phyloP scores from a whole-genome alignment of 257 asterid genomes.

The Cordia subcordata region DNA sequence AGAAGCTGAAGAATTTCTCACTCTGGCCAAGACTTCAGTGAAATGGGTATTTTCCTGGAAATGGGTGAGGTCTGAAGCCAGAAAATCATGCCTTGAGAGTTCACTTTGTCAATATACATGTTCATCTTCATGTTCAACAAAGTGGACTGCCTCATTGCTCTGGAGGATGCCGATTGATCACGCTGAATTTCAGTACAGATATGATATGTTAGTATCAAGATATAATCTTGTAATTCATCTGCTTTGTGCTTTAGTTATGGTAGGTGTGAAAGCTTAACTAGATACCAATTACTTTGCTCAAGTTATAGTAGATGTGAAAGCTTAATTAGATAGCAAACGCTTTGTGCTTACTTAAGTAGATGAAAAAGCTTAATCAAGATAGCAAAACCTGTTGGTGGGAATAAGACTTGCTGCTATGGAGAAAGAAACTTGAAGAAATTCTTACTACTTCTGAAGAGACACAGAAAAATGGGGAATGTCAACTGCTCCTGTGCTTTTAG shows the following conservation, averaged over 20 bases:
- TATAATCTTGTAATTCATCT: slow-evolving; percentile 6
- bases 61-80: slow-evolving; percentile 36
- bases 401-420: not conserved
- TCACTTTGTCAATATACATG: slow-evolving; percentile 19
- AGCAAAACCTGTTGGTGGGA: not conserved
- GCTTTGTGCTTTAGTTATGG: slow-evolving; percentile 10
- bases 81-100: slow-evolving; percentile 22
- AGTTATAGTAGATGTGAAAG: slow-evolving; percentile 24
- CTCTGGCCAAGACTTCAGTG: slow-evolving; percentile 55
- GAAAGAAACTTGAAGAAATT: slow-evolving; percentile 5
- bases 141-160: slow-evolving; percentile 37
- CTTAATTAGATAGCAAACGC: too few relatives aligned
- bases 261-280: slow-evolving; percentile 19
- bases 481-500: slow-evolving; percentile 39
- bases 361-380: not conserved
- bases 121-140: slow-evolving; percentile 25
- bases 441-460: slow-evolving; percentile 13
- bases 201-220: slow-evolving; percentile 11
- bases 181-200: slow-evolving; percentile 27
- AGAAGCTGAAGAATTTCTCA: slow-evolving; percentile 39
- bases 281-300: too few relatives aligned
- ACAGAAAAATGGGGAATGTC: slow-evolving; percentile 33
- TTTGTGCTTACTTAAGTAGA: not conserved
- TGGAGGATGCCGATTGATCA: slow-evolving; percentile 60
- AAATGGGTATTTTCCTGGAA: slow-evolving; percentile 22